A percentile compares a stretch with the other conserved stretches of the same genome.
Evolutionary conservation across 257 asterid genomes (phyloP).

Genomic region (Asclepias syriaca): DNA sequence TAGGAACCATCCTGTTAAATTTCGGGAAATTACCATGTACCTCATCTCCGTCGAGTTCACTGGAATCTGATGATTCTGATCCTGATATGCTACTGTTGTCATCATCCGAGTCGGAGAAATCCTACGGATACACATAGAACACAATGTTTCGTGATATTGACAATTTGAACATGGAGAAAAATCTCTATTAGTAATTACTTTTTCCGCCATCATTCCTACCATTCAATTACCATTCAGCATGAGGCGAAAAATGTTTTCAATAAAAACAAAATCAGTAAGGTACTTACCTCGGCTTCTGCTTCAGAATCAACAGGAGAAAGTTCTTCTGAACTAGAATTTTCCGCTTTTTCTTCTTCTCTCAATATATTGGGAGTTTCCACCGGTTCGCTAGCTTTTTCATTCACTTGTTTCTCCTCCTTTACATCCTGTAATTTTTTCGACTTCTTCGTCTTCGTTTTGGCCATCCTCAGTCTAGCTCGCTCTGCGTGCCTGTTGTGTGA

Average conservation of each 20-base stretch:
- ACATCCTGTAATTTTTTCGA: neutral
- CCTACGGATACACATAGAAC: slow-evolving; percentile 27
- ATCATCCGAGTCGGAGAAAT: slow-evolving; percentile 28
- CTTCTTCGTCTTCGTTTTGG: neutral
- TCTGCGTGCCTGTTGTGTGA: neutral
- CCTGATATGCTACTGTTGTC: slow-evolving; percentile 45
- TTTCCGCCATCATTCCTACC: neutral
- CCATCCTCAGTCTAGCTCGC: neutral
- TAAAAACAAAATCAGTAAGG: neutral
- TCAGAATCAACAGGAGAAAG: slow-evolving; percentile 9
- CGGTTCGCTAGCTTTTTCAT: neutral
- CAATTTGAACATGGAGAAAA: neutral
- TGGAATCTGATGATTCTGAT: slow-evolving; percentile 38
- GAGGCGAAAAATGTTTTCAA: neutral
- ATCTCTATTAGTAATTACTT: neutral
- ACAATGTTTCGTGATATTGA: neutral
- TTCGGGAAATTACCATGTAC: slow-evolving; percentile 32
- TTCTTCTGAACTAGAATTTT: slow-evolving; percentile 9
- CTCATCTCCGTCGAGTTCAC: slow-evolving; percentile 49
- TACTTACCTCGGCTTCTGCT: neutral
- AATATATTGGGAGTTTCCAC: neutral
- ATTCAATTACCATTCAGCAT: neutral
- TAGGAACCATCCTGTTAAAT: neutral
- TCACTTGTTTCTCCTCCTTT: neutral
- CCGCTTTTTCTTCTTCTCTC: slow-evolving; percentile 4